Conservation (phyloP, 495 filamentous ascomycete species). For the Neurospora hispaniola region DNA sequence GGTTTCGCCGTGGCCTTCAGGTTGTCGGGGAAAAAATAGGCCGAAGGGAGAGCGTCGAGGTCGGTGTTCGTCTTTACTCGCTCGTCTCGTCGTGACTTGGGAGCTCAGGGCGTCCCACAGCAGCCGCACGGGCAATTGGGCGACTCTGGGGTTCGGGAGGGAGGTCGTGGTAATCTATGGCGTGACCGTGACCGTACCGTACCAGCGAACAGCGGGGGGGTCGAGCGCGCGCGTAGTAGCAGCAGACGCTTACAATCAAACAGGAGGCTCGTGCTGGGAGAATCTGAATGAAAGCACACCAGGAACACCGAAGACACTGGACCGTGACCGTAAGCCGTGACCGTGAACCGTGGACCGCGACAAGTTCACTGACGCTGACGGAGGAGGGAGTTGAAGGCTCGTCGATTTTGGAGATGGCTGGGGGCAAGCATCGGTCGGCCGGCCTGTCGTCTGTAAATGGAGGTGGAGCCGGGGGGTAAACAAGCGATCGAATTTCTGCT, state of each 20-base stretch:
- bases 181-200: not conserved
- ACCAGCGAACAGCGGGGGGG: not conserved
- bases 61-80: not conserved
- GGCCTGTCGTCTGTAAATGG: conserved; percentile 3
- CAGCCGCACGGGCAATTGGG: not conserved
- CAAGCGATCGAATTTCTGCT: conserved; percentile 22
- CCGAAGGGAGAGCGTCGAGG: not conserved
- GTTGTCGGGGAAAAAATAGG: not conserved
- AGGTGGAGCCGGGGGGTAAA: conserved; percentile 15
- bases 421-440: conserved; percentile 22
- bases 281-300: conserved; percentile 1
- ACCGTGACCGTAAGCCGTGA: not conserved
- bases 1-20: not conserved
- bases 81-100: not conserved
- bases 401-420: conserved; percentile 27
- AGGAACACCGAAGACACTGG: conserved; percentile 6
- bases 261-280: not conserved
- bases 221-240: not conserved
- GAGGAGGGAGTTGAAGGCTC: conserved; percentile 19
- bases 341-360: not conserved
- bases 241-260: not conserved
- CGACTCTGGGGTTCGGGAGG: not conserved
- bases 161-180: not conserved
- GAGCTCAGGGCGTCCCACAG: not conserved
- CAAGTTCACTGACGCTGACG: conserved; percentile 2